phyloP scores from a whole-genome alignment of 1,284 basidiomycete species.

The Mycosarcoma mackinlayi region DNA sequence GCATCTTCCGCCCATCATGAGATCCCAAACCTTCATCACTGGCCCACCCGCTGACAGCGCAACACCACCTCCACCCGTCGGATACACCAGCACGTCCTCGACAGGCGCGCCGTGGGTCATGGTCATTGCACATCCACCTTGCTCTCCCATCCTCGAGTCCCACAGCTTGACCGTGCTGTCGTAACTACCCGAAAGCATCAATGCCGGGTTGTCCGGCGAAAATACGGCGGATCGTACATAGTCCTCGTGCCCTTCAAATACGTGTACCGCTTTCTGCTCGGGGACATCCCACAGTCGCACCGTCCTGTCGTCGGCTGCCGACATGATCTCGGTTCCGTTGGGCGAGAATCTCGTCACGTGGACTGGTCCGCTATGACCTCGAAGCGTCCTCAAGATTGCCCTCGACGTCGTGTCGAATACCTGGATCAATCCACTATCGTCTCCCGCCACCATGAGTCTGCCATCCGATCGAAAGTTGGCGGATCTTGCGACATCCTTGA shows the following conservation, averaged over 20 bases:
- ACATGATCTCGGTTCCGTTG: slow-evolving; percentile 83
- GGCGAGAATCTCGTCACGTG: slow-evolving; percentile 93
- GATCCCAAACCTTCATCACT: slow-evolving; percentile 93
- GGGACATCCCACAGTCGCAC: slow-evolving; percentile 95
- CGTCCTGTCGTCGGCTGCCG: slow-evolving; percentile 95
- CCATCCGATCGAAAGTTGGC: slow-evolving; percentile 80
- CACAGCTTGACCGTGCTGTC: slow-evolving; percentile 90
- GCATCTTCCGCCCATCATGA: slow-evolving; percentile 84
- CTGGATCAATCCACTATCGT: slow-evolving; percentile 93
- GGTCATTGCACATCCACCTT: slow-evolving; percentile 58
- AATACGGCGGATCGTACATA: slow-evolving; percentile 94
- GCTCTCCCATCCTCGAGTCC: slow-evolving; percentile 75
- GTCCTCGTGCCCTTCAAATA: slow-evolving; percentile 87
- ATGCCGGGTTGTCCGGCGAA: slow-evolving; percentile 81
- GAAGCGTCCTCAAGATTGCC: slow-evolving; percentile 90
- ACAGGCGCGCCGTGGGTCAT: slow-evolving; percentile 75
- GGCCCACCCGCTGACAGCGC: slow-evolving; percentile 90
- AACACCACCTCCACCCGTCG: slow-evolving; percentile 79
- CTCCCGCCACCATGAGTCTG: slow-evolving; percentile 92
- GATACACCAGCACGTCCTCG: slow-evolving; percentile 93
- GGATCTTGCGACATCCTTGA: slow-evolving; percentile 90
- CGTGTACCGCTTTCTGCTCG: slow-evolving; percentile 81
- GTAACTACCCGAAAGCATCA: slow-evolving; percentile 92
- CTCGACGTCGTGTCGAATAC: slow-evolving; percentile 95
- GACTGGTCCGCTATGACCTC: slow-evolving; percentile 88